Evolutionary conservation across 352 stramenopile genomes (phyloP).

Genomic region (Discostella stelligera): DNA sequence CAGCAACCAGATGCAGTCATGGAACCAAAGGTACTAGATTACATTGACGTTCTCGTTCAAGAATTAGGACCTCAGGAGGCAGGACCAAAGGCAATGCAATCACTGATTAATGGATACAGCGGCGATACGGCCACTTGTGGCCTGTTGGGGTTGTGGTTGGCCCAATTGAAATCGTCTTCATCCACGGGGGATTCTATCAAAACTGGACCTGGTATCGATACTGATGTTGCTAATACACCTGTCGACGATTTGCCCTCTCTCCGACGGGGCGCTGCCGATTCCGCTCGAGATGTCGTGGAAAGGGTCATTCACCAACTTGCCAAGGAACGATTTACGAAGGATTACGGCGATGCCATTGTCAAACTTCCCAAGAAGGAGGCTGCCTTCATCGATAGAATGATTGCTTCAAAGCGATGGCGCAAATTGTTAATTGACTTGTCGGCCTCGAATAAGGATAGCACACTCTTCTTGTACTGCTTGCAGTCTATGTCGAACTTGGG

Average conservation of each 20-base stretch:
- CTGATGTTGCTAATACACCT: conserved; percentile 8
- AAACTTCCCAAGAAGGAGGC: conserved; percentile 60
- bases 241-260: conserved; percentile 14
- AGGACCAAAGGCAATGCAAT: conserved; percentile 56
- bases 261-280: conserved; percentile 46
- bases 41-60: conserved; percentile 59
- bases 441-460: conserved; percentile 63
- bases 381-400: conserved; percentile 79
- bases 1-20: conserved; percentile 70
- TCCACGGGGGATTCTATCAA: neutral
- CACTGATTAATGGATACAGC: conserved; percentile 59
- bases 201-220: neutral
- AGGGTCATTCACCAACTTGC: conserved; percentile 65
- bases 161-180: conserved; percentile 51
- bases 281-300: conserved; percentile 59
- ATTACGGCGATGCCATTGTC: conserved; percentile 68
- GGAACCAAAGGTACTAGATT: conserved; percentile 55
- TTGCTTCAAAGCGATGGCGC: conserved; percentile 69
- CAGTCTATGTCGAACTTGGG: conserved; percentile 72
- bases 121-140: conserved; percentile 74
- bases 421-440: conserved; percentile 77
- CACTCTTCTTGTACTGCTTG: conserved; percentile 76
- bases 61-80: conserved; percentile 45
- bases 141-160: conserved; percentile 68
- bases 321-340: conserved; percentile 73